Evolutionary conservation across 768 basidiomycete genomes (phyloP).

Genomic region (Sporobolomyces phaffii): DNA sequence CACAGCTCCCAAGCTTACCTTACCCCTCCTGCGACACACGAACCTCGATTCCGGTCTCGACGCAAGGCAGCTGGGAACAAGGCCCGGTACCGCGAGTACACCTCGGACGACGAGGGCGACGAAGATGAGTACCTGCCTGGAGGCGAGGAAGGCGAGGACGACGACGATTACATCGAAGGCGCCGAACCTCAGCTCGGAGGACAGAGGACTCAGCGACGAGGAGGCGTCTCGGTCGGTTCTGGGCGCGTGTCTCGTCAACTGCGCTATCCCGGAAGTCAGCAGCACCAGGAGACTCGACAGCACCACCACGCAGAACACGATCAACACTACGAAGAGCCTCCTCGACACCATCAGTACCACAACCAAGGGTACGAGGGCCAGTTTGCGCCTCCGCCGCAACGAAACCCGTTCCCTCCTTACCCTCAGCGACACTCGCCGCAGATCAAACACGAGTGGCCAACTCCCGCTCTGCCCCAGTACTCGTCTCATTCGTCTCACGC

Average conservation of each 20-base stretch:
- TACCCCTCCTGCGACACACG: conserved; percentile 22
- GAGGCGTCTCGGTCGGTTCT: not conserved
- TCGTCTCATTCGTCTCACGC: not conserved
- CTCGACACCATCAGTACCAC: not conserved
- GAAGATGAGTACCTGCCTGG: not conserved
- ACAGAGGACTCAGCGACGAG: not conserved
- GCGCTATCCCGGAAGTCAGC: not conserved
- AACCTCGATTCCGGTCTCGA: conserved; percentile 5
- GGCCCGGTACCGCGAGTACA: not conserved
- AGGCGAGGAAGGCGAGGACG: not conserved
- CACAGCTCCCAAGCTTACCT: conserved; percentile 10
- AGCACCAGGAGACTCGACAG: not conserved
- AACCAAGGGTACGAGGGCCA: not conserved
- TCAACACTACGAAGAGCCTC: not conserved
- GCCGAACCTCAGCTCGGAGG: too few species aligned
- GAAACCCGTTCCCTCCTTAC: not conserved
- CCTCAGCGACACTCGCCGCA: not conserved
- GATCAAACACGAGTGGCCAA: not conserved
- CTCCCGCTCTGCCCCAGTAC: not conserved
- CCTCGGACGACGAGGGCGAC: conserved; percentile 7
- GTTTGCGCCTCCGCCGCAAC: not conserved
- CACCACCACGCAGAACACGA: not conserved
- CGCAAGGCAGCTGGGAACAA: not conserved
- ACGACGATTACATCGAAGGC: conserved; percentile 16
- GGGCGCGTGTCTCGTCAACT: not conserved